Evolutionary conservation across 306 rosid species (phyloP).

Genomic region (Lablab purpureus): DNA sequence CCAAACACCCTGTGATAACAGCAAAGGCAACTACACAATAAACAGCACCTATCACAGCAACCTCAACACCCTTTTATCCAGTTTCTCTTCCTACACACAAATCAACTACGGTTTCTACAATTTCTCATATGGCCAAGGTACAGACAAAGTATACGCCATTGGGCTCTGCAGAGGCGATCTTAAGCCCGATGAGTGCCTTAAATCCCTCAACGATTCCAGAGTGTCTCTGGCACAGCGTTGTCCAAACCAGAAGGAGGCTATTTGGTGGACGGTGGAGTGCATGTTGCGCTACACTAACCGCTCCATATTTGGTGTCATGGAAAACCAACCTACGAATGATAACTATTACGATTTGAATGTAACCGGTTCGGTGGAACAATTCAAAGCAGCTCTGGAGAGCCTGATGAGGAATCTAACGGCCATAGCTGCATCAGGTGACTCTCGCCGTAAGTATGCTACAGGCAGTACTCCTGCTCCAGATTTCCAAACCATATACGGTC

Average conservation of each 20-base stretch:
- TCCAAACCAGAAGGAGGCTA: conserved; percentile 12
- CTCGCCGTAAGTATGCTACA: conserved; percentile 41
- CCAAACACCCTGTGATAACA: not conserved
- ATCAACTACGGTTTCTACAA: conserved; percentile 8
- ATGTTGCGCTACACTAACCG: not conserved
- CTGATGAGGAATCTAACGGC: not conserved
- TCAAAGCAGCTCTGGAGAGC: not conserved
- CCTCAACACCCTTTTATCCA: not conserved
- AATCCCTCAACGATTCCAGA: not conserved
- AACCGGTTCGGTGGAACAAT: not conserved
- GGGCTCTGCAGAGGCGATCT: not conserved
- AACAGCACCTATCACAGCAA: not conserved
- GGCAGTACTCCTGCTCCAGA: not conserved
- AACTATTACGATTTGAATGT: not conserved
- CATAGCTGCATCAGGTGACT: conserved; percentile 3
- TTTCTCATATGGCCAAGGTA: not conserved
- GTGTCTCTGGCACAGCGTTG: not conserved
- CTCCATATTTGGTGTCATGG: not conserved
- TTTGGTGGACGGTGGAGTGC: not conserved
- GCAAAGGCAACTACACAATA: not conserved
- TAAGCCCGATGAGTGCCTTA: not conserved
- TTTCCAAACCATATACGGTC: not conserved
- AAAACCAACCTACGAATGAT: not conserved
- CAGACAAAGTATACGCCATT: not conserved
- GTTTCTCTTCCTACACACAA: not conserved